These are phyloP conservation scores for Chlamydomonas incerta DNA, from an alignment of 139 green algal genomes.

Conservation along the genomic window DNA sequence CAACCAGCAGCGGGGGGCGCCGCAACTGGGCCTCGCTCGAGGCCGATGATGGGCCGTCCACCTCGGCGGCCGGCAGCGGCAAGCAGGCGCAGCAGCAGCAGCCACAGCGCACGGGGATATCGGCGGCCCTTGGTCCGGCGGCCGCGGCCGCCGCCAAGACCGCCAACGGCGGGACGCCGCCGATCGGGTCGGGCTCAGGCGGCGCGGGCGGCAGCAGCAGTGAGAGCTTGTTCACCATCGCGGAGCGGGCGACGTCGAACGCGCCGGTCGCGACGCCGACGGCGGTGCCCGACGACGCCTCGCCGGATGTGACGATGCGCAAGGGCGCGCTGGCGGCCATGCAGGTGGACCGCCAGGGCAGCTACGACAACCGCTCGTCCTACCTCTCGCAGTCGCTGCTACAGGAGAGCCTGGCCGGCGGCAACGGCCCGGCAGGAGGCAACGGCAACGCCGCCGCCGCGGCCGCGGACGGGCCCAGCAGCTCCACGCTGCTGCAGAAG, in stretches of 20 bases:
- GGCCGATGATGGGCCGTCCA: neutral
- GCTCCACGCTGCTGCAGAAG: conserved; percentile 1
- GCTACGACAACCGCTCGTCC: conserved; percentile 24
- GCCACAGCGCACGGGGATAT: neutral
- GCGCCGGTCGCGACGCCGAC: neutral
- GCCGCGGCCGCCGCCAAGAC: neutral
- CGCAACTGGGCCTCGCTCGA: neutral
- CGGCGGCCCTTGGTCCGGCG: neutral
- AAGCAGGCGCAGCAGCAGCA: neutral
- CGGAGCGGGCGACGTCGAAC: conserved; percentile 18
- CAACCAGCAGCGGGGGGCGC: neutral
- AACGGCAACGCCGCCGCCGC: neutral
- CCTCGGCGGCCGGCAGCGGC: neutral
- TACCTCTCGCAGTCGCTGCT: conserved; percentile 32
- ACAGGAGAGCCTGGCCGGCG: neutral
- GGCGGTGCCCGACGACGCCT: neutral
- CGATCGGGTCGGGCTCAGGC: neutral
- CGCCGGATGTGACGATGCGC: conserved; percentile 14
- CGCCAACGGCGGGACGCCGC: neutral
- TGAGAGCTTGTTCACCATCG: conserved; percentile 26
- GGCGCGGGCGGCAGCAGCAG: neutral
- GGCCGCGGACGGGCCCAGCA: neutral
- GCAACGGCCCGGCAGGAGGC: neutral
- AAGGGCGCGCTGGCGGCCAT: conserved; percentile 21
- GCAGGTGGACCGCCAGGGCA: conserved; percentile 15